Evolutionary conservation across 768 basidiomycete genomes (phyloP).

Genomic region (Cystobasidium ongulense): DNA sequence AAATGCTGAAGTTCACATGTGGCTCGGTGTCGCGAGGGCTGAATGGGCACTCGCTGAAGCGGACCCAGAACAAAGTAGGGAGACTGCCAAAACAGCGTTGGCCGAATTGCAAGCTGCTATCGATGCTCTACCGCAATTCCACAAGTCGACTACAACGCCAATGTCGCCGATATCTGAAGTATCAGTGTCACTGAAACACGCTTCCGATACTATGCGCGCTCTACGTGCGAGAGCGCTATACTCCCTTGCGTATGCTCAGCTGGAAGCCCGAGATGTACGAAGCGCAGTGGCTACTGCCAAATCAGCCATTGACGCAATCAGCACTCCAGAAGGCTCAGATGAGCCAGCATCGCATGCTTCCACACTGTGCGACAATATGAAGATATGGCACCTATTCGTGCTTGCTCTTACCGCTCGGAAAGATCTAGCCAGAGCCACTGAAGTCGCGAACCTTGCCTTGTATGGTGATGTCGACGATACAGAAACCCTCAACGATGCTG

Average conservation of each 20-base stretch:
- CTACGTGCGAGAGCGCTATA: constrained; percentile 10
- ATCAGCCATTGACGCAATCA: constrained; percentile 8
- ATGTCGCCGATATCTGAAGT: background rate
- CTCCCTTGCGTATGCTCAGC: constrained; percentile 20
- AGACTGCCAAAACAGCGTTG: background rate
- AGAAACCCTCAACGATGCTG: background rate
- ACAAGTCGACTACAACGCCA: background rate
- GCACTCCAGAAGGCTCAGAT: background rate
- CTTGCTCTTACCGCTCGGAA: constrained; percentile 21
- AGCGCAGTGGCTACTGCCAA: constrained; percentile 10
- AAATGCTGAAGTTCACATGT: constrained; percentile 6
- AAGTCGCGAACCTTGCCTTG: constrained; percentile 10
- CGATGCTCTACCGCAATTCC: background rate
- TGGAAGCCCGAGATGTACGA: constrained; percentile 14
- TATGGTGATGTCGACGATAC: background rate
- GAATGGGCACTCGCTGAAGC: constrained; percentile 22
- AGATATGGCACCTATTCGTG: constrained; percentile 26
- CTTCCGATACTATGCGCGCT: background rate
- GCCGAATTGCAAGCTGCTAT: background rate
- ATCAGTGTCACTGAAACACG: background rate
- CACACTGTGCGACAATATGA: constrained; percentile 1
- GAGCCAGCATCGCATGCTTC: background rate
- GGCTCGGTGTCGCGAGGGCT: constrained; percentile 16
- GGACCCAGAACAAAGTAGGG: background rate
- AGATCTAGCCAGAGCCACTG: constrained; percentile 4